Conservation (phyloP, 345 rosid genomes). For the Acer negundo region DNA sequence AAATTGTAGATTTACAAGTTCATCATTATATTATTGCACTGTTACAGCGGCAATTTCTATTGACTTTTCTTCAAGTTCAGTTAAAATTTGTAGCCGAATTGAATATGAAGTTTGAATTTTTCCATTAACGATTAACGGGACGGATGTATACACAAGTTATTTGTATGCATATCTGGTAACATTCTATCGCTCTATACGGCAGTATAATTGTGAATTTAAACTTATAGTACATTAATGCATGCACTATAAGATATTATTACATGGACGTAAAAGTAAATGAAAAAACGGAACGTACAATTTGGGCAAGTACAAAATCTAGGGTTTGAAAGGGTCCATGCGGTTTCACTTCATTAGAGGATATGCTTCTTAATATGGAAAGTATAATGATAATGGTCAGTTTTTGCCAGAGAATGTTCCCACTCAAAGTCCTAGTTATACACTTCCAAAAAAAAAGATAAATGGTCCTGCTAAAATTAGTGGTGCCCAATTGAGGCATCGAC, state of each 20-base stretch:
- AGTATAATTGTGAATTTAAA: too few species aligned
- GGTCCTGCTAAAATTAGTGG: background rate
- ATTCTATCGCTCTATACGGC: too few species aligned
- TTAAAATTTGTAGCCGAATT: background rate
- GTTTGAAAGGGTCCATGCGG: background rate
- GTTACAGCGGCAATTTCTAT: background rate
- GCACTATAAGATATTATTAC: too few species aligned
- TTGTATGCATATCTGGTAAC: background rate
- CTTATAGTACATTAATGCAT: too few species aligned
- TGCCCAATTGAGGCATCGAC: background rate
- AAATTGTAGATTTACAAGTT: background rate
- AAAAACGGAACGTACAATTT: too few species aligned
- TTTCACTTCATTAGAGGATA: background rate
- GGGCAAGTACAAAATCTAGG: background rate
- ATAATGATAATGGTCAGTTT: background rate
- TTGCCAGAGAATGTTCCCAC: background rate
- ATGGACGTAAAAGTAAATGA: too few species aligned
- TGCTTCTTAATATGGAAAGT: background rate
- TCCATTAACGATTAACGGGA: background rate
- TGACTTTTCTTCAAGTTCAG: background rate
- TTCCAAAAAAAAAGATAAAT: background rate
- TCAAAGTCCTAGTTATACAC: conserved; percentile 10
- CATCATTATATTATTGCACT: background rate
- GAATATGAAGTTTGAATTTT: background rate
- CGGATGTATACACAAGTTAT: background rate